Conservation (phyloP, 75 land plant species). For the Adiantum capillusveneris region DNA sequence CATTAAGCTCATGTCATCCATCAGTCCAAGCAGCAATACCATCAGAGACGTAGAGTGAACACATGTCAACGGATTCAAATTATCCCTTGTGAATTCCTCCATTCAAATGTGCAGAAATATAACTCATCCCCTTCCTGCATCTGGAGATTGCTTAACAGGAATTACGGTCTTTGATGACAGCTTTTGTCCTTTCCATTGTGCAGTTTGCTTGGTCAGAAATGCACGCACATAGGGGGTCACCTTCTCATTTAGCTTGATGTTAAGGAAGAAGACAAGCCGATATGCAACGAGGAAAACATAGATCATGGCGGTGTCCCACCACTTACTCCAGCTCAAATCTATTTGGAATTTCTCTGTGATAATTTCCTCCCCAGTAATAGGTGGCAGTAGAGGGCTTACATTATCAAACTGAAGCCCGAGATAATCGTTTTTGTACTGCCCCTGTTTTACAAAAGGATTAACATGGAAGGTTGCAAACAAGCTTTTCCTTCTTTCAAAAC, state of each 20-base stretch:
- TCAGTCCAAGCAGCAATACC: no score
- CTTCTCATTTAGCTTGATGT: conserved; percentile 83
- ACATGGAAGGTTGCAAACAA: no score
- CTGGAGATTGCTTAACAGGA: no score
- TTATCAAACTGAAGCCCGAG: conserved; percentile 65
- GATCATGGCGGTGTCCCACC: conserved; percentile 55
- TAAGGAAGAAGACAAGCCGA: conserved; percentile 58
- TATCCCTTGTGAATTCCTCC: no score
- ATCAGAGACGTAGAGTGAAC: no score
- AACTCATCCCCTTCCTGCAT: no score
- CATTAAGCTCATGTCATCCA: no score
- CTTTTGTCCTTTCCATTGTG: conserved; percentile 19
- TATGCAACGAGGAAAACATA: conserved; percentile 59
- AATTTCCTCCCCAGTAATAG: conserved; percentile 63
- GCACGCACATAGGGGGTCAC: conserved; percentile 40
- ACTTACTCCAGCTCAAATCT: conserved; percentile 59
- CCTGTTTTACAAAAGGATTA: conserved; percentile 56
- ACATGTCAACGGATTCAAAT: no score
- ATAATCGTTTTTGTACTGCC: conserved; percentile 84
- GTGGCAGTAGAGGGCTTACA: conserved; percentile 29
- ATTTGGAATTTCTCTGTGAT: conserved; percentile 72
- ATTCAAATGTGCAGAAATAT: no score
- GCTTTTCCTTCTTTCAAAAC: no score
- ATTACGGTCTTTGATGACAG: no score
- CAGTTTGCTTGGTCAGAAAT: conserved; percentile 12